Evolutionary conservation across 768 basidiomycete genomes (phyloP), one percentile per base, ranked within the genome.

Genomic region (Cyclocybe cylindracea): DNA sequence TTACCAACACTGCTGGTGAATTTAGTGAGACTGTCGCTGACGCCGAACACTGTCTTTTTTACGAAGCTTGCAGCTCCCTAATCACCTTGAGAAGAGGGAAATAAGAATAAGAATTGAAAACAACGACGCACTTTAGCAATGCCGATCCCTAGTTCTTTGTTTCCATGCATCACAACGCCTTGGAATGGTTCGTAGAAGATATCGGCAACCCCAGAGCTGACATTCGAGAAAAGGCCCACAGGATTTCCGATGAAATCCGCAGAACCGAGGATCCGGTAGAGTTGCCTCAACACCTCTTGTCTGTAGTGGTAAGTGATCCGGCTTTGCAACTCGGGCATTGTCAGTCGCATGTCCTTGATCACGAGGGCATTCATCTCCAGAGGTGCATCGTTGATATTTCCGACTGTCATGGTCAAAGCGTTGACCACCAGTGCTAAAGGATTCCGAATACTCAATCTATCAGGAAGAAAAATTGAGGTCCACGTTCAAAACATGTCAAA

Each of bases 131-230:
- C 93, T 78, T 97, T 94, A 6, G 95, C 95, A 51, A 98, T 91
- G 16, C 95, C 93, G 52, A 94, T 86, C 3, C 95, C 97, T 24
- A 98, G 70, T 51, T 98, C 96, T 62, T 86, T 88, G 69, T 95
- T 96, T 2, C 96, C 96, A 61, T 94, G 94, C 83, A 96, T 90
- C 50, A 99, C 89, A 31, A 95, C 90, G 33, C 95, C 95, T 51
- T 94, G 88, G 77, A 95, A 97, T 2, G 97, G 97, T 68, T 98
- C 96, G 59, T 98, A 97, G 77, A 99, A 98, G 59, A 98, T 95
- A 67, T 99, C 97, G 47, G 91, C 91, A 5, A 98, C 91, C 9
- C 97, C 97, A 29, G 94, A 97, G 64, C 93, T 96, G 64, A 99
- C 94, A 64, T 98, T 98, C 44, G 90, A 96, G 78, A 99, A 98